Base-by-base conservation (phyloP, 2,329 filamentous ascomycete species). In the Penicillium decumbens region DNA sequence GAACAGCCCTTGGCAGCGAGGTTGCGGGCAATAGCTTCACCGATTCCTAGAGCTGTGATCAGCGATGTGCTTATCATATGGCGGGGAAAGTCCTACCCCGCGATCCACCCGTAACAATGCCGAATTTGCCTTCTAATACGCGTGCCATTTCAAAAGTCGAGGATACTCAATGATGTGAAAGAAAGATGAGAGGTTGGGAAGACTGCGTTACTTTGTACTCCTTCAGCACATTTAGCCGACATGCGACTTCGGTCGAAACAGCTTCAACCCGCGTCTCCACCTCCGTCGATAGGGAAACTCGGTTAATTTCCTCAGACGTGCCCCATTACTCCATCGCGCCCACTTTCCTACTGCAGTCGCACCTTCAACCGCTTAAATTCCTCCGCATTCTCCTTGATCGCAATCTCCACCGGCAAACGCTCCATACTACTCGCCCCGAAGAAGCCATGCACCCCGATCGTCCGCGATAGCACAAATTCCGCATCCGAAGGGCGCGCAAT, bases 101-200 rank as follows among this genome's bases (percentile, higher is more conserved):
- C 50, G 88, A 89, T 51, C 83, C 86, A 49, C 89, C 89, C 1
- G 89, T 93, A 41, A 93, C 77, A 57, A 95, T 84, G 45, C 81
- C 88, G 44, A 91, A 76, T 69, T 90, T 90, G 59, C 87, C 87
- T 65, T 88, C 82, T n/a, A 86, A 74, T 42, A 70, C 62, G 33
- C 71, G 64, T 13, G 54, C 9, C 52, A 57, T 60, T 32, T 49
- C 58, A 25, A 15, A 18, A 4, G 9, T 43, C 25, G 20, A 18
- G n/a, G 28, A 23, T 28, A 15, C 10, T 18, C 24, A 24, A 24
- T 20, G 18, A 7, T 25, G 28, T 32, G 32, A 32, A 20, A 33
- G 5, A 51, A 55, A 49, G 54, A 57, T 23, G 20, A 59, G 49
- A 20, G 54, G 40, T 13, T 24, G 32, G 29, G 13, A 44, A 8